Base-by-base conservation (phyloP, 2,329 filamentous ascomycete species). In the Mariannaea elegans region DNA sequence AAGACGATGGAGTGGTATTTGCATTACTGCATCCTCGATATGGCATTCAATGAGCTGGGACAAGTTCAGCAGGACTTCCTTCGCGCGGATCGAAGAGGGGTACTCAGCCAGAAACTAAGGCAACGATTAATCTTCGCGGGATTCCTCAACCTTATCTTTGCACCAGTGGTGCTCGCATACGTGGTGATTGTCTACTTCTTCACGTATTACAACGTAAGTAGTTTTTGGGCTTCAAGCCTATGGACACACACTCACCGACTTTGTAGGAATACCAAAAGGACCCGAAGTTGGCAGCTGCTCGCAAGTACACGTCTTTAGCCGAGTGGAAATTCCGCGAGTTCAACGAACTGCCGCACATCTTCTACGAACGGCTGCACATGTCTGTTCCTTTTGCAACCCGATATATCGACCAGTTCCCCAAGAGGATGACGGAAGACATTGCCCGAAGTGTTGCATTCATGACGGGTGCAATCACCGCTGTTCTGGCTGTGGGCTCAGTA, bases 321-420 rank as follows among this genome's bases (percentile, higher is more conserved):
- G 91, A 97, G 74, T 99, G 95, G 95, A 98, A 97, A 71, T 97
- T 99, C 64, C 90, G 95, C 46, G 94, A 98, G 74, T 99, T 98
- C 83, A 99, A 99, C 71, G 95, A 99, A 75, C 83, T 99, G 1
- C 90, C 90, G 56, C 95, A 99, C 75, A 83, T 98, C 2, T 99
- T 98, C 70, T 87, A 93, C 61, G 91, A 94, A 65, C 88, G 95
- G 18, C 82, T 94, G 39, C 94, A 97, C 65, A 96, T 98, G 90
- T 97, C 95, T 1, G 93, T 95, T 71, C 94, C 94, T 0, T 97
- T 93, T 73, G 94, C 95, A 2, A 93, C 90, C 31, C 87, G 93
- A 46, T 99, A 99, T 71, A 85, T 99, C 23, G 93, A 97, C 65
- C 94, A 98, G 65, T 99, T 99, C 62, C 95, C 95, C 0, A 98